Percentiles rank a stretch among this genome's conserved stretches.
Conservation (phyloP, 306 rosid genomes). For the Parietaria judaica region DNA sequence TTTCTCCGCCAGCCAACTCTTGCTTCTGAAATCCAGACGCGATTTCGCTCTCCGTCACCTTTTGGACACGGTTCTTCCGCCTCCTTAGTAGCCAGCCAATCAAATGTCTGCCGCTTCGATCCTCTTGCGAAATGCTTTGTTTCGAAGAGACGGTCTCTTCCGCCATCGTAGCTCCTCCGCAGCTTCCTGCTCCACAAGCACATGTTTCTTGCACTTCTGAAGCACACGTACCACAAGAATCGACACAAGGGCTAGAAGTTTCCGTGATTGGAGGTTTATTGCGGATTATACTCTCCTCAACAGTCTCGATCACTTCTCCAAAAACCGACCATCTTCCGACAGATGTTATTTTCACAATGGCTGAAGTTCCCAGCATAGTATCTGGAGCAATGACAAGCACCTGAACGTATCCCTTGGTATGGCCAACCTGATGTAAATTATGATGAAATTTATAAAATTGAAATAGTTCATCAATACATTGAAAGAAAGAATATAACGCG, state of each 20-base stretch:
- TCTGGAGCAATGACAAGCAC: constrained; percentile 71
- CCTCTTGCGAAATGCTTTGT: constrained; percentile 27
- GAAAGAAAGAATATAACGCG: constrained; percentile 7
- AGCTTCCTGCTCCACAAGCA: constrained; percentile 57
- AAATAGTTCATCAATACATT: background rate
- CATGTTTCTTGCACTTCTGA: constrained; percentile 36
- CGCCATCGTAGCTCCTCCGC: constrained; percentile 27
- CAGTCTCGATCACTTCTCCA: constrained; percentile 67
- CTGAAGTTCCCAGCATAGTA: constrained; percentile 78
- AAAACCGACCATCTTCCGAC: constrained; percentile 97
- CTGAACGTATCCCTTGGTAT: constrained; percentile 91
- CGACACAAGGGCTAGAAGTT: constrained; percentile 28
- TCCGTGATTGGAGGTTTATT: constrained; percentile 25
- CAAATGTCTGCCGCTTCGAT: constrained; percentile 32
- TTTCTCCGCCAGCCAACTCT: constrained; percentile 18
- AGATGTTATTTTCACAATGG: constrained; percentile 65
- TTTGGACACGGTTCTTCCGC: constrained; percentile 41
- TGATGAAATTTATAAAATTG: constrained; percentile 1
- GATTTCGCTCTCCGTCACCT: constrained; percentile 28
- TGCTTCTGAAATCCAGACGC: constrained; percentile 32
- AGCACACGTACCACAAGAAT: constrained; percentile 20
- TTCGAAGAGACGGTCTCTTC: constrained; percentile 25
- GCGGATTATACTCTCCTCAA: constrained; percentile 26
- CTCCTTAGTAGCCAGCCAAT: constrained; percentile 69
- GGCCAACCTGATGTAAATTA: constrained; percentile 69